Conservation (phyloP, 805 yeast genomes). For the Starmera pachycereana region DNA sequence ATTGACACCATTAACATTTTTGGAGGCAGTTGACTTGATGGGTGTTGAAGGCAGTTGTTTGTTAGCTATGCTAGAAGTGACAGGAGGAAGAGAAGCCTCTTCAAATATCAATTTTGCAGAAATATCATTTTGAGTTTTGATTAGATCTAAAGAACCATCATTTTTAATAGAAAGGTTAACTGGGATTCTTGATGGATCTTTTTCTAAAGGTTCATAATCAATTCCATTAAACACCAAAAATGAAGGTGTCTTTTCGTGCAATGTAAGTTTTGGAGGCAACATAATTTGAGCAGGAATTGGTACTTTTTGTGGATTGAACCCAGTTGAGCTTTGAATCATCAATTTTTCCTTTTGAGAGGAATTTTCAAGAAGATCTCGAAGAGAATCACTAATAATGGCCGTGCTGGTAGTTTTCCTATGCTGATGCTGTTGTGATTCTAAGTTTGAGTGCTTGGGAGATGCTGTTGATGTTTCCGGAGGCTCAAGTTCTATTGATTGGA, state of each 20-base stretch:
- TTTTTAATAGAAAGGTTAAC: background rate
- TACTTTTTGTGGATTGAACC: conserved; percentile 21
- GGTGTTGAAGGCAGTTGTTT: conserved; percentile 1
- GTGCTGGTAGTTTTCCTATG: conserved; percentile 1
- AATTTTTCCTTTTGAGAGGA: conserved; percentile 16
- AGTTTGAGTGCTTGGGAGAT: background rate
- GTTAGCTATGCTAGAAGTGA: too few relatives aligned
- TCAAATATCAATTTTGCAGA: background rate
- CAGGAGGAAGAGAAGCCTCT: background rate
- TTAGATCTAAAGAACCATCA: background rate
- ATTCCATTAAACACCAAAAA: conserved; percentile 28
- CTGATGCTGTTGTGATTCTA: background rate
- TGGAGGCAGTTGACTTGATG: background rate
- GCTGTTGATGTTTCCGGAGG: background rate
- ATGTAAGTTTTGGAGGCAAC: conserved; percentile 28
- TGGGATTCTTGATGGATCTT: background rate
- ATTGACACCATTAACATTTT: background rate
- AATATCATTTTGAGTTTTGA: background rate
- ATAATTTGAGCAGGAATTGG: conserved; percentile 28
- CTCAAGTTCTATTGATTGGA: background rate
- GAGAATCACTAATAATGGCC: conserved; percentile 10
- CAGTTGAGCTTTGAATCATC: conserved; percentile 25
- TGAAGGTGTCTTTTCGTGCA: conserved; percentile 18
- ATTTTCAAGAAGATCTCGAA: conserved; percentile 9
- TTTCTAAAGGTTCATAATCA: conserved; percentile 21